Evolutionary conservation across 2,329 filamentous ascomycete genomes (phyloP), one percentile per base, ranked within the genome.

Genomic region (Aspergillus neoniger): DNA sequence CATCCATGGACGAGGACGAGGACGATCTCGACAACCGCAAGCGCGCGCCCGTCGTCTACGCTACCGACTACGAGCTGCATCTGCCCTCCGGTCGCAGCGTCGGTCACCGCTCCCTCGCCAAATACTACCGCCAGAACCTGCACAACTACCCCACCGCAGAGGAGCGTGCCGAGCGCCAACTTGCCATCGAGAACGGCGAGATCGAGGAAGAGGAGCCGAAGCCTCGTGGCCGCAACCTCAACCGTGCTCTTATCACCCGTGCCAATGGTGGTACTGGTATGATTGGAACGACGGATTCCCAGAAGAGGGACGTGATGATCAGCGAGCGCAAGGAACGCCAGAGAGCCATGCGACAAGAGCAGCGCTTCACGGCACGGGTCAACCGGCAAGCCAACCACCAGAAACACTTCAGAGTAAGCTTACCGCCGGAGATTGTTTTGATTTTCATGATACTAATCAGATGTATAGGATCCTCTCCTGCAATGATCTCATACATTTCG

Each of bases 41-140:
- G 89, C 91, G 67, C 85, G 88, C 66, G 76, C 85, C 57, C 85
- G 89, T 63, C 88, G 91, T 91, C 21, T 96, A 96, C 75, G 88
- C 96, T 72, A 91, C 96, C 69, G 95, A 99, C 48, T 93, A 91
- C 70, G 95, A 98, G 76, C 85, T 99, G 56, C 92, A 99, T 72
- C 86, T 99, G 12, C 95, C 95, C 1, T 92, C 90, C 4, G 95
- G 95, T 56, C 89, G 91, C 63, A 90, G 91, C 7, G 92, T 96
- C 39, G 95, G 95, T 41, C 95, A 99, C 75, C 87, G 95, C 51
- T 95, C 91, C 7, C 79, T 96, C 57, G 89, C 91, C 72, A 88
- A 86, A 67, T 98, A 98, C 79, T 99, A 88, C 80, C 88, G 91
- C 61, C 95, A 99, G 80, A 98, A 98, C 77, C 82, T 99, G 47